These are phyloP conservation scores for Thelonectria discophora DNA, from an alignment of 2,329 filamentous ascomycete genomes.

Conservation along the genomic window DNA sequence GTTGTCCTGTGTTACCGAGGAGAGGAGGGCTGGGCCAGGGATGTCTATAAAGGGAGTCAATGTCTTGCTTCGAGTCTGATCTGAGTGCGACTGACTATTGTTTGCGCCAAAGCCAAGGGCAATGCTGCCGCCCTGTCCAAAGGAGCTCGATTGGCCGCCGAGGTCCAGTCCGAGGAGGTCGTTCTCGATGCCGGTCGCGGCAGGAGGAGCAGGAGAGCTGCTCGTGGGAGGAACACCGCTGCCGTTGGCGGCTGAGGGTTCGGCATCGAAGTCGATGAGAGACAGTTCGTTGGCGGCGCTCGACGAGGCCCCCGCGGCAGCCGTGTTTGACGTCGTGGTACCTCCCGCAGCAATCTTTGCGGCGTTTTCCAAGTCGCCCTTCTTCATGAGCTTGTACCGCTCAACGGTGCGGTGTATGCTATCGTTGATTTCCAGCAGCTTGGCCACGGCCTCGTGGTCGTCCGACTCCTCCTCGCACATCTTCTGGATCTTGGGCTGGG, in stretches of 20 bases:
- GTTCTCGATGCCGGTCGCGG: constrained; percentile 79
- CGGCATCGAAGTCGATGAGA: constrained; percentile 87
- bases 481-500: constrained; percentile 98
- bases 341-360: constrained; percentile 85
- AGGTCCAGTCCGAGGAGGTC: constrained; percentile 91
- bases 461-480: constrained; percentile 99
- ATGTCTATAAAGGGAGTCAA: constrained; percentile 57
- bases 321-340: constrained; percentile 57
- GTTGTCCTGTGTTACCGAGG: constrained; percentile 69
- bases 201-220: constrained; percentile 45
- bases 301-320: constrained; percentile 62
- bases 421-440: constrained; percentile 96
- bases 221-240: constrained; percentile 50
- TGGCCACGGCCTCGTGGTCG: constrained; percentile 93
- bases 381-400: constrained; percentile 94
- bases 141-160: constrained; percentile 66
- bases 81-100: constrained; percentile 61
- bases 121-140: constrained; percentile 81
- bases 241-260: constrained; percentile 64
- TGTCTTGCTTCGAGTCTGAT: not conserved
- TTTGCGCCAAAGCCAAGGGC: constrained; percentile 81
- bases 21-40: constrained; percentile 71
- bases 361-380: constrained; percentile 87
- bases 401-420: constrained; percentile 98
- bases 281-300: constrained; percentile 76